Evolutionary conservation across 148 eudicot species (phyloP).

Genomic region (Limonium bicolor): DNA sequence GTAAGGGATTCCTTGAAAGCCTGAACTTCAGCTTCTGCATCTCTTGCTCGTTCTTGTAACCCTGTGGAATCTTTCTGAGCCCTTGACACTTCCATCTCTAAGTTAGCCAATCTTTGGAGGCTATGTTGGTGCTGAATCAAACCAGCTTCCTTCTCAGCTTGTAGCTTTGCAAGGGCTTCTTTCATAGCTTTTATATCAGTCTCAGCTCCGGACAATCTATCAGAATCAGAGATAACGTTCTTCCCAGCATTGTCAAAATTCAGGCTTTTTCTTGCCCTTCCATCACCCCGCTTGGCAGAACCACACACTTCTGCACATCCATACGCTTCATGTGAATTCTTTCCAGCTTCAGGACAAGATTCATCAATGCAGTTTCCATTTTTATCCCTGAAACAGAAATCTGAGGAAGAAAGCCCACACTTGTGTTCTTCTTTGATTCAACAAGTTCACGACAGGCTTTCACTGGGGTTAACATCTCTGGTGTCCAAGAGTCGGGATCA

Average conservation of each 20-base stretch:
- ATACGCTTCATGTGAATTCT: slow-evolving; percentile 7
- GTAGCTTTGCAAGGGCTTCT: slow-evolving; percentile 60
- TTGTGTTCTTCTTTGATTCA: slow-evolving; percentile 21
- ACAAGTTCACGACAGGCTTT: slow-evolving; percentile 20
- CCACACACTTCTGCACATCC: no score
- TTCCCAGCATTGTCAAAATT: slow-evolving; percentile 37
- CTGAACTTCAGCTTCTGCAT: slow-evolving; percentile 52
- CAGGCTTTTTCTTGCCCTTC: slow-evolving; percentile 58
- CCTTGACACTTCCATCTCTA: slow-evolving; percentile 42
- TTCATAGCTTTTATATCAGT: slow-evolving; percentile 53
- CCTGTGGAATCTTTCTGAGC: slow-evolving; percentile 50
- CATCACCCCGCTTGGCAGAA: slow-evolving; percentile 8
- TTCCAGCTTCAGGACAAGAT: slow-evolving; percentile 14
- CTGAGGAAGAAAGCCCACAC: slow-evolving; percentile 18
- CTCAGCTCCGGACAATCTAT: slow-evolving; percentile 36
- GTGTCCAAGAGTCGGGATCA: slow-evolving; percentile 31
- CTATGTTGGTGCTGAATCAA: slow-evolving; percentile 40
- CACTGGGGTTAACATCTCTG: slow-evolving; percentile 24
- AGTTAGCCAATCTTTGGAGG: slow-evolving; percentile 46
- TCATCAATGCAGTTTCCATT: slow-evolving; percentile 24
- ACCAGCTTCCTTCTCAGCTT: slow-evolving; percentile 73
- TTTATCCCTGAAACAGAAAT: slow-evolving; percentile 16
- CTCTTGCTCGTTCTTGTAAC: slow-evolving; percentile 48
- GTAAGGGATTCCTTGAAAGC: slow-evolving; percentile 42
- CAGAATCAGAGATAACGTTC: slow-evolving; percentile 25